Base-by-base conservation (phyloP, 2,329 filamentous ascomycete genomes). In the Stenocarpella maydis region DNA sequence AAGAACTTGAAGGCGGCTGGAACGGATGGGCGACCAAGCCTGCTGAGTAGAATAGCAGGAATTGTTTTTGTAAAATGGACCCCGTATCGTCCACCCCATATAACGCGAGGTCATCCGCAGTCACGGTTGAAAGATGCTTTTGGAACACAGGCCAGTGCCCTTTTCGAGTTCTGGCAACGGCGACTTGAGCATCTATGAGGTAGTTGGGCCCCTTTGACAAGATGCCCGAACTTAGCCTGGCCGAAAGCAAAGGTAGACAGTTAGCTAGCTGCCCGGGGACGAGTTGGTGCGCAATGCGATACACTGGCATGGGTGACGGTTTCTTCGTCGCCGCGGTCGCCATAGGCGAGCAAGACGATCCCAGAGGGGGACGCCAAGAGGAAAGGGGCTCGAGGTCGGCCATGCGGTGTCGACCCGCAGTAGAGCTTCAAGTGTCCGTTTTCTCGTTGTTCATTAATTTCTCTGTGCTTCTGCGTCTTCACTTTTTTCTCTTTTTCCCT, bases 41-140 rank as follows among this genome's bases (percentile, higher is more conserved):
- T 63, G 28, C 58, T 63, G n/a, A 28, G n/a, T 49, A 63, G 43
- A 24, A 37, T 49, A 47, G 58, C 58, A 63, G 58, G 49, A 63
- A 63, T 63, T 61, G 58, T 63, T 49, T 17, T 45, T 49, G 41
- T 17, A 17, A 19, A 49, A n/a, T 24, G 7, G 24, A 49, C 19
- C 10, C 31, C 31, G 31, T 19, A 6, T 17, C 14, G 34, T 12
- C 34, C 5, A 37, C 34, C 31, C 21, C 3, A 21, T 19, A n/a
- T 47, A 14, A 17, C 3, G 4, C 21, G 3, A 19, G 2, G 14
- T 14, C 10, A 34, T 14, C 41, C 8, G 12, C 41, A 15, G 17
- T 21, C 19, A 9, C 31, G 3, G 1, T 21, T 8, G 41, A 15
- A 31, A 31, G 15, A n/a, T 19, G 55, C 15, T 17, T 45, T 7